A percentile compares a stretch with the other conserved stretches of the same genome.
phyloP scores from a whole-genome alignment of 1,139 yeast species.

The Taphrina pruni region DNA sequence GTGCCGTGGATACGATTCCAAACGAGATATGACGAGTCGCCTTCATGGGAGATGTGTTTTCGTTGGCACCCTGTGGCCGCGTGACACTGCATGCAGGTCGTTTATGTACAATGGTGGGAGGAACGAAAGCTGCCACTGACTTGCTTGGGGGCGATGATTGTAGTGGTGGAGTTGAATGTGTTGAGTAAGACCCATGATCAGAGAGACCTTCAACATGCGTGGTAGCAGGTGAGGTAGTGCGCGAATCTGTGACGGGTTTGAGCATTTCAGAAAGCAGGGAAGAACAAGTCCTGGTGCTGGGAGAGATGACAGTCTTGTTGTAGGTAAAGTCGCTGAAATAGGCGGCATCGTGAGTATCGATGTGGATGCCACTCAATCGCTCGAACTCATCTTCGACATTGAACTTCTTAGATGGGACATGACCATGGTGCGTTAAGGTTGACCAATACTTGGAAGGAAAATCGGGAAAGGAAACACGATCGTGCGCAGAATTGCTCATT shows the following conservation, averaged over 20 bases:
- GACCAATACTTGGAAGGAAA: constrained; percentile 29
- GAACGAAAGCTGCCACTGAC: neutral
- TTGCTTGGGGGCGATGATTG: constrained; percentile 26
- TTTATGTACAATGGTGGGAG: neutral
- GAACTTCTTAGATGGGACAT: constrained; percentile 1
- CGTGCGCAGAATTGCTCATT: constrained; percentile 1
- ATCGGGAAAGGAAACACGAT: constrained; percentile 17
- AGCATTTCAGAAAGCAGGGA: constrained; percentile 33
- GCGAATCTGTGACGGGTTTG: constrained; percentile 13
- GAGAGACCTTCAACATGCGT: constrained; percentile 33
- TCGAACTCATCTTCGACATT: constrained; percentile 18
- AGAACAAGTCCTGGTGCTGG: constrained; percentile 37
- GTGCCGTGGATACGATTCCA: constrained; percentile 3
- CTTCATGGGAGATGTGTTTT: neutral
- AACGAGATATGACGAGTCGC: constrained; percentile 21
- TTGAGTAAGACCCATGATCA: constrained; percentile 33
- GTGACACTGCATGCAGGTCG: neutral
- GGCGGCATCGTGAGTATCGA: constrained; percentile 21
- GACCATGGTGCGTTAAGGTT: constrained; percentile 26
- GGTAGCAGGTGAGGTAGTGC: constrained; percentile 21
- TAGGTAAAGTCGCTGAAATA: constrained; percentile 29
- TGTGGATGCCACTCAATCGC: constrained; percentile 5
- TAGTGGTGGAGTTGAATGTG: constrained; percentile 33
- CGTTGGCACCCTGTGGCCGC: neutral
- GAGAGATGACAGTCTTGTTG: constrained; percentile 16